Evolutionary conservation across 257 asterid genomes (phyloP).

Genomic region (Solanum sejunctum): DNA sequence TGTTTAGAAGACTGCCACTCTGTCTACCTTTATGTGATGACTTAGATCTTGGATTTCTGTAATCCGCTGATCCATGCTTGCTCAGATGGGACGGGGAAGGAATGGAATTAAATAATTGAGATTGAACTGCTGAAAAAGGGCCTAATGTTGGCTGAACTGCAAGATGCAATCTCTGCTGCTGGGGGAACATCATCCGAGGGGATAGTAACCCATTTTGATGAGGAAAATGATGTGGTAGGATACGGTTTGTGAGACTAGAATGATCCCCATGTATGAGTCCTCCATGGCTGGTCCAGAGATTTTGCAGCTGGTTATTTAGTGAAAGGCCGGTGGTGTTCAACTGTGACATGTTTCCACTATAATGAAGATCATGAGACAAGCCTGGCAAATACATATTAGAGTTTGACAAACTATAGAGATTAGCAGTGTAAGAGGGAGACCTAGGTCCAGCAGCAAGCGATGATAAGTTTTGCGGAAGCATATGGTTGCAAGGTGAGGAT

Average conservation of each 20-base stretch:
- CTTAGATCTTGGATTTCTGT: slow-evolving; percentile 7
- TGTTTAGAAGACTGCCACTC: background rate
- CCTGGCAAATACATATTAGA: slow-evolving; percentile 37
- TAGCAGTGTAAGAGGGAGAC: slow-evolving; percentile 33
- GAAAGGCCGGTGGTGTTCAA: slow-evolving; percentile 27
- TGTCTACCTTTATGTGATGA: slow-evolving; percentile 1
- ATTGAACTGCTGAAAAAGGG: slow-evolving; percentile 42
- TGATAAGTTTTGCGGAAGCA: slow-evolving; percentile 28
- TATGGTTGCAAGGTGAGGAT: slow-evolving; percentile 30
- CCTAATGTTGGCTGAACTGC: slow-evolving; percentile 51
- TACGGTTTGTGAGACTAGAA: slow-evolving; percentile 38
- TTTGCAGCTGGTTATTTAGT: slow-evolving; percentile 34
- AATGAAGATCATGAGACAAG: slow-evolving; percentile 39
- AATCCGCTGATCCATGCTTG: slow-evolving; percentile 16
- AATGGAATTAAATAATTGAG: slow-evolving; percentile 45
- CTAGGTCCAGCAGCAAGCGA: slow-evolving; percentile 45
- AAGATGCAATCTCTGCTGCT: slow-evolving; percentile 36
- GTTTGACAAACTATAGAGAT: slow-evolving; percentile 34
- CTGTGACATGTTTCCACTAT: slow-evolving; percentile 32
- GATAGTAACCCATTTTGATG: slow-evolving; percentile 46
- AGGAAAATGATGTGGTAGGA: slow-evolving; percentile 44
- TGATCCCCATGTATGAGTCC: slow-evolving; percentile 51
- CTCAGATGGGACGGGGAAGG: slow-evolving; percentile 56
- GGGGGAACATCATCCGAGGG: slow-evolving; percentile 23
- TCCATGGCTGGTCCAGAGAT: slow-evolving; percentile 41